Base-by-base conservation (phyloP, 176 grass and related monocot species). In the Musa schizocarpa region DNA sequence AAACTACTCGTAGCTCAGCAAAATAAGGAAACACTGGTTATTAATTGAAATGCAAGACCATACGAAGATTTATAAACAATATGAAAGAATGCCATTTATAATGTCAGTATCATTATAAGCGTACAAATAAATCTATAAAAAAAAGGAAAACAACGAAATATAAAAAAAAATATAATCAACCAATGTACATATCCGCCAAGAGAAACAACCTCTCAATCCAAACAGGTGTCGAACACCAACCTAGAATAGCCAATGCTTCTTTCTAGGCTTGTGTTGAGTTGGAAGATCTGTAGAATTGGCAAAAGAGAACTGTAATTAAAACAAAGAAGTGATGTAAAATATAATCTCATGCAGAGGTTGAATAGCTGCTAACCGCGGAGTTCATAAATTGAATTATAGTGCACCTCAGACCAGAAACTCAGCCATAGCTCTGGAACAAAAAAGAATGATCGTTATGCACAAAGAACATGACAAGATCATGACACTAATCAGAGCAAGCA, bases 371-470 rank as follows among this genome's bases (percentile, higher is more conserved):
- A 0, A 99, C 95, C 95, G 87, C 73, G 84, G 59, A 89, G 88
- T 85, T 99, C 91, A 61, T 99, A 92, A 16, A 99, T 48, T 26
- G 95, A 99, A 79, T 99, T 99, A 59, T 99, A 99, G 86, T 99
- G 95, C 85, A 94, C 85, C 91, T 94, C 90, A 0, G 88, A 99
- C 95, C 95, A 99, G 82, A 99, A 99, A 84, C 95, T 99, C 68
- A 99, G 71, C 95, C 95, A 99, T 71, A 94, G 75, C 81, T 92
- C 95, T 99, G 84, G 48, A 86, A 62, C 26, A 51, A 79, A 86
- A 54, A 11, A 79, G 8, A 14, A 77, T 65, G 1, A 6, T 52
- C 43, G 51, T 10, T 4, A 52, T n/a, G 8, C 34, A 9, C 11
- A 17, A 69, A 71, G 14, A 71, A 20, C 25, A 71, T 51, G 68